Evolutionary conservation across 1,284 basidiomycete species (phyloP), one percentile per base, ranked within the genome.

Genomic region (Porogramme epimiltina): DNA sequence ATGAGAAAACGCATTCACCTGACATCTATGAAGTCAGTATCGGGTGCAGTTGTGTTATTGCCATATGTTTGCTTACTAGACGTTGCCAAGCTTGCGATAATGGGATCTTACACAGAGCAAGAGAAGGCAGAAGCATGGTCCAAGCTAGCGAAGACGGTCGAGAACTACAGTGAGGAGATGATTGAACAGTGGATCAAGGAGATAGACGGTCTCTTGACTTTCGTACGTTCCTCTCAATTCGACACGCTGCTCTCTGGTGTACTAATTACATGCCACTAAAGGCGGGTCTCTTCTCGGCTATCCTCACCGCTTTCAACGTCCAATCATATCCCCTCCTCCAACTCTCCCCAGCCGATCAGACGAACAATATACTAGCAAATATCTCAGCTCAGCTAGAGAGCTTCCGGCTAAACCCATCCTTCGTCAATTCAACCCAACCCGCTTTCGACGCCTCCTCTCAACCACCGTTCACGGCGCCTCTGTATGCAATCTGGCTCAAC

Each of bases 231-330:
- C 33, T n/a, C 11, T 8, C 10, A 4, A 1, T 9, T 1, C 33
- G 3, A 4, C 15, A 10, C 11, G 19, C 36, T 10, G n/a, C 9
- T 31, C 15, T 8, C 28, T 31, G 15, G 8, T 8, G 15, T 15
- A 15, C 28, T 13, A 15, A 19, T n/a, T n/a, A n/a, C n/a, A n/a
- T n/a, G 19, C 22, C 2, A 18, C n/a, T 16, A 2, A 16, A 47
- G 46, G 37, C 46, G 13, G 46, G 46, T 34, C 18, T 47, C 8
- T 47, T 40, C 24, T 47, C 46, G 2, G 46, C 46, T 1, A 25
- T 47, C 18, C 25, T 47, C 4, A 47, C 46, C 3, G 39, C 46
- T 10, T 47, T 47, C 24, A 47, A 40, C 22, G 46, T 41, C 4
- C 22, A 47, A 23, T 47, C 46, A 10, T 47, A 47, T 25, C 46